Percentiles rank a stretch among this genome's conserved stretches.
phyloP scores from a whole-genome alignment of 192 early-diverging fungal genomes.

The Kappamyces sp. region DNA sequence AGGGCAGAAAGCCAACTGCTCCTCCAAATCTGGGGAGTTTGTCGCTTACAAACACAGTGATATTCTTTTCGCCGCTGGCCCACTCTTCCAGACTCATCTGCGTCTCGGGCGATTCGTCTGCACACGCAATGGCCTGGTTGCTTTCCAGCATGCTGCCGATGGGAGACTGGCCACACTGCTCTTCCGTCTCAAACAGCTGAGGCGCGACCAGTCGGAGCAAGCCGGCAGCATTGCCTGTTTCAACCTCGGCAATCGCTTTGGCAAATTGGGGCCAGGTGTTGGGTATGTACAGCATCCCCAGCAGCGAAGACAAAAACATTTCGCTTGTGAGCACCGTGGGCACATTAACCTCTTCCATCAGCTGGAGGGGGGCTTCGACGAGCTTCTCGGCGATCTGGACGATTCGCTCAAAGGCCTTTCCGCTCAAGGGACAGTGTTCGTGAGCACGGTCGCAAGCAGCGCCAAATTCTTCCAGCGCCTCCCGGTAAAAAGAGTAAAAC shows the following conservation, averaged over 20 bases:
- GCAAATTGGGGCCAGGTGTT: constrained; percentile 20
- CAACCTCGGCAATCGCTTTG: background rate
- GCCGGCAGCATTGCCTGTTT: background rate
- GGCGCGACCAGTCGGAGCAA: no score
- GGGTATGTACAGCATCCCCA: constrained; percentile 14
- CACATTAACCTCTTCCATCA: constrained; percentile 5
- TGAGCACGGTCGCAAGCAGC: constrained; percentile 13
- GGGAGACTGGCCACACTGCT: no score
- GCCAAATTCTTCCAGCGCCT: constrained; percentile 25
- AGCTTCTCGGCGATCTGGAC: constrained; percentile 13
- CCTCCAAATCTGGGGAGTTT: no score
- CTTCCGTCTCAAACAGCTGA: no score
- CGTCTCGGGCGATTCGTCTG: background rate
- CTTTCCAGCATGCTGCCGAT: background rate
- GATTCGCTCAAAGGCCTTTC: constrained; percentile 5
- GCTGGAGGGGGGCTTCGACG: constrained; percentile 10
- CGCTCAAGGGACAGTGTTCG: background rate
- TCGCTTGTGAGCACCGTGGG: constrained; percentile 13
- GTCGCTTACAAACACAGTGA: no score
- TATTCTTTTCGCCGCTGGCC: background rate
- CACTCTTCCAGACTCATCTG: constrained; percentile 6
- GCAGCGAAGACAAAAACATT: background rate
- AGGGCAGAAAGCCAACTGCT: no score
- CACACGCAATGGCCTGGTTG: background rate
- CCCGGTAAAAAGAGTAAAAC: constrained; percentile 7